These are phyloP conservation scores for Friedmanniomyces simplex DNA, from an alignment of 495 filamentous ascomycete genomes.

Conservation along the genomic window DNA sequence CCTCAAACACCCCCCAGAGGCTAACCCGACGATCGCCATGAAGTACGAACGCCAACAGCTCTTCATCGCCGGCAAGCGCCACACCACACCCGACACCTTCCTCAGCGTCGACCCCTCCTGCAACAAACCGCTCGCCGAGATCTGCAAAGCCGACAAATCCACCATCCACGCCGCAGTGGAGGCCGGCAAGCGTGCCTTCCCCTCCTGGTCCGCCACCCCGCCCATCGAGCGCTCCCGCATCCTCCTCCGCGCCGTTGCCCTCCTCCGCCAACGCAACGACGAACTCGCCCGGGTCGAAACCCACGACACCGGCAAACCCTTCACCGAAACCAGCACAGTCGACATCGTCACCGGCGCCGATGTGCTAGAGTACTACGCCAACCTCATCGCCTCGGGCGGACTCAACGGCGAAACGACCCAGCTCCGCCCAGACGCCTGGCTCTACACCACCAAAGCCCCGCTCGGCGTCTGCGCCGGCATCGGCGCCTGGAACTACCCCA, in stretches of 20 bases:
- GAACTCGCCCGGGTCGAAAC: constrained; percentile 60
- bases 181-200: constrained; percentile 53
- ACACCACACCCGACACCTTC: constrained; percentile 53
- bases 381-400: constrained; percentile 57
- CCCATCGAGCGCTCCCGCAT: constrained; percentile 57
- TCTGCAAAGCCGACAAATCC: constrained; percentile 50
- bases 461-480: constrained; percentile 70
- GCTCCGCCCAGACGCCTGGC: constrained; percentile 58
- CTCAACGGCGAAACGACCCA: constrained; percentile 59
- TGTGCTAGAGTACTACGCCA: constrained; percentile 67
- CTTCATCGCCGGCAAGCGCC: constrained; percentile 57
- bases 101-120: constrained; percentile 59
- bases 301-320: constrained; percentile 64
- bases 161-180: constrained; percentile 57
- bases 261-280: constrained; percentile 59
- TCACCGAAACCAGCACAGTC: constrained; percentile 62
- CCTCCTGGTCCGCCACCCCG: constrained; percentile 54
- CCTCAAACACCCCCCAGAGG: too few species aligned
- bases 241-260: constrained; percentile 53
- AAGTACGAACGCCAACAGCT: constrained; percentile 41
- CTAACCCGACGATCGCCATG: not conserved
- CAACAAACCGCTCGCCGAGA: constrained; percentile 49
- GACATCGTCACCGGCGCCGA: constrained; percentile 67
- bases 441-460: constrained; percentile 64
- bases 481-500: constrained; percentile 78